phyloP scores from a whole-genome alignment of 768 basidiomycete species.

The Serendipita vermifera region DNA sequence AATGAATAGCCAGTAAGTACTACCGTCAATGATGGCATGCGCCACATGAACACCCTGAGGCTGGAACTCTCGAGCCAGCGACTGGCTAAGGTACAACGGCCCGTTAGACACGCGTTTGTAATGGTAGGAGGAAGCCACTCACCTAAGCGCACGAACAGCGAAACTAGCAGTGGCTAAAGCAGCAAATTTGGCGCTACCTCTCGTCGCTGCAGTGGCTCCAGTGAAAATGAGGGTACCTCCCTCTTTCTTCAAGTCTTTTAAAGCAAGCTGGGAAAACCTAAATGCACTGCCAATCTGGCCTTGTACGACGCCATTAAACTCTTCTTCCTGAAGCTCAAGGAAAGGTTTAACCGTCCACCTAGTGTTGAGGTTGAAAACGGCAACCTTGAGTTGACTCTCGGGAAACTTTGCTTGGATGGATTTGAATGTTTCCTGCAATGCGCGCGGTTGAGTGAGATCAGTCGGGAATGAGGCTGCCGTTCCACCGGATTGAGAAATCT shows the following conservation, averaged over 20 bases:
- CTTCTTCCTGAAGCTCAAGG: conserved; percentile 16
- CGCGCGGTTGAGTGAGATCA: conserved; percentile 12
- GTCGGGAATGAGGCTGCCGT: conserved; percentile 16
- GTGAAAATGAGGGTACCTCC: conserved; percentile 18
- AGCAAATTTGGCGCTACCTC: conserved; percentile 18
- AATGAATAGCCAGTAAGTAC: not conserved
- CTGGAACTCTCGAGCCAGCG: conserved; percentile 19
- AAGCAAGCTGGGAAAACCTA: not conserved
- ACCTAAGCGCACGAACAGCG: conserved; percentile 12
- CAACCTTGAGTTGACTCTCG: conserved; percentile 11
- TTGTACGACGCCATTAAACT: conserved; percentile 11
- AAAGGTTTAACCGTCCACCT: conserved; percentile 17
- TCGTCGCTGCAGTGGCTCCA: conserved; percentile 19
- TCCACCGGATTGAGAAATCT: not conserved
- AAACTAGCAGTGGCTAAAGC: conserved; percentile 19
- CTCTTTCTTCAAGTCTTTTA: not conserved
- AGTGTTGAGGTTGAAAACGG: conserved; percentile 18
- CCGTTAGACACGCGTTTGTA: not conserved
- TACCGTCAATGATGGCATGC: conserved; percentile 20
- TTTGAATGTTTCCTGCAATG: conserved; percentile 14
- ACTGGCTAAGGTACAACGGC: conserved; percentile 15
- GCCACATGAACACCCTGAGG: conserved; percentile 18
- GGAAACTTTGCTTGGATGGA: conserved; percentile 14
- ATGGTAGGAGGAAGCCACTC: not conserved
- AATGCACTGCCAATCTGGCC: not conserved